These are phyloP conservation scores for Marsdenia floribunda DNA, from an alignment of 257 asterid species.

Conservation along the genomic window DNA sequence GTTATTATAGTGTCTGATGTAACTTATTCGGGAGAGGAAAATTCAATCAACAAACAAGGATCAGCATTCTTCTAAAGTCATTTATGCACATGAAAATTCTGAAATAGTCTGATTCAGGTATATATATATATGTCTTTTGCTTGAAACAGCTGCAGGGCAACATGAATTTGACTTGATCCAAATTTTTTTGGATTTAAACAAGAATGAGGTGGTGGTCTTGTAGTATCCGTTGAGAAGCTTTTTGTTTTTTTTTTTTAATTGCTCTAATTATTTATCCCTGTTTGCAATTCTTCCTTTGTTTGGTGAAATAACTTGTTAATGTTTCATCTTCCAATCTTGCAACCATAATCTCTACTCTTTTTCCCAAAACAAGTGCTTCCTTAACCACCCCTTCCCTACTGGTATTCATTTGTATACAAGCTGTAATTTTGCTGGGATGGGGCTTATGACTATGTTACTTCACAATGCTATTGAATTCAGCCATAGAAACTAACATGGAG, in stretches of 20 bases:
- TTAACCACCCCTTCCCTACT: neutral
- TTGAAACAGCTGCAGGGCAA: neutral
- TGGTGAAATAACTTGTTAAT: neutral
- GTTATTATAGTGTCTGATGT: neutral
- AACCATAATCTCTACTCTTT: too few species aligned
- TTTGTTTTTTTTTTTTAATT: neutral
- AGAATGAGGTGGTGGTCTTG: neutral
- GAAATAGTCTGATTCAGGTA: neutral
- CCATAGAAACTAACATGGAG: constrained; percentile 8
- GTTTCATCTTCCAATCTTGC: neutral
- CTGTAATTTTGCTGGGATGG: neutral
- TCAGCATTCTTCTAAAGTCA: neutral
- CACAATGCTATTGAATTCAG: neutral
- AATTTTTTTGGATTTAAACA: neutral
- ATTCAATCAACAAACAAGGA: neutral
- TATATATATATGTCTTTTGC: too few species aligned
- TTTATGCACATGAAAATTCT: neutral
- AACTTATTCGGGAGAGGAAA: neutral
- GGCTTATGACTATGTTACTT: neutral
- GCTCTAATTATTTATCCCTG: neutral
- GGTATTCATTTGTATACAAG: neutral
- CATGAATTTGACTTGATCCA: neutral
- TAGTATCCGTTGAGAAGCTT: neutral
- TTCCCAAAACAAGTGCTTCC: neutral
- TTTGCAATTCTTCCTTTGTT: neutral